Evolutionary conservation across 176 grass and related monocot species (phyloP).

Genomic region (Bonia amplexicaulis): DNA sequence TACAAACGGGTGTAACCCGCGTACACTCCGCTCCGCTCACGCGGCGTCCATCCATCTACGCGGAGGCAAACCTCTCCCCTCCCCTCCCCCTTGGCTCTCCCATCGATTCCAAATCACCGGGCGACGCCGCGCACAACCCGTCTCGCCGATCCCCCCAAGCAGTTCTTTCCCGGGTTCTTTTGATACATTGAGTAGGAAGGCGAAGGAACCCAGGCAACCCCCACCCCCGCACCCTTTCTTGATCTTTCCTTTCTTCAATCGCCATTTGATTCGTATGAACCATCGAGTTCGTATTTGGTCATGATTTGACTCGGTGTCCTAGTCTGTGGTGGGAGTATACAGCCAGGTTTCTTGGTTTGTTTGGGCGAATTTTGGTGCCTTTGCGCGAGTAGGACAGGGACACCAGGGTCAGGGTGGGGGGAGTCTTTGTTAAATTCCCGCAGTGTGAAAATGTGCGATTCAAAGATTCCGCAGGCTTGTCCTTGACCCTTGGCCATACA

Average conservation of each 20-base stretch:
- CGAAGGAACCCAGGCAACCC: not conserved
- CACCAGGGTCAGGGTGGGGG: not conserved
- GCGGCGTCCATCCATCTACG: not conserved
- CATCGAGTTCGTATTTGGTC: not conserved
- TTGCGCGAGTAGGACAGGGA: not conserved
- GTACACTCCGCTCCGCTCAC: not conserved
- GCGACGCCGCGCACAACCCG: not conserved
- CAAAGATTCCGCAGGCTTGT: not conserved
- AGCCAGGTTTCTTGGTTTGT: not conserved
- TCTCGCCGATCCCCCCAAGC: not conserved
- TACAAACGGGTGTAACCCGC: conserved; percentile 5
- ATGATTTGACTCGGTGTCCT: not conserved
- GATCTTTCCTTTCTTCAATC: not conserved
- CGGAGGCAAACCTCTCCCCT: not conserved
- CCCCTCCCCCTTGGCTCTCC: not conserved
- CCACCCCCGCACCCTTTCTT: not conserved
- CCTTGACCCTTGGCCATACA: not conserved
- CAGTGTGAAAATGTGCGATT: not conserved
- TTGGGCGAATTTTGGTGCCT: not conserved
- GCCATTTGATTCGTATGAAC: not conserved
- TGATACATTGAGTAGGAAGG: not conserved
- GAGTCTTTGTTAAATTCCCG: conserved; percentile 18
- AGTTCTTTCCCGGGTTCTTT: not conserved
- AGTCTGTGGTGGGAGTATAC: not conserved
- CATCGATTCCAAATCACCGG: not conserved